phyloP scores from a whole-genome alignment of 2,329 filamentous ascomycete genomes.

The Cladosporium sp. region DNA sequence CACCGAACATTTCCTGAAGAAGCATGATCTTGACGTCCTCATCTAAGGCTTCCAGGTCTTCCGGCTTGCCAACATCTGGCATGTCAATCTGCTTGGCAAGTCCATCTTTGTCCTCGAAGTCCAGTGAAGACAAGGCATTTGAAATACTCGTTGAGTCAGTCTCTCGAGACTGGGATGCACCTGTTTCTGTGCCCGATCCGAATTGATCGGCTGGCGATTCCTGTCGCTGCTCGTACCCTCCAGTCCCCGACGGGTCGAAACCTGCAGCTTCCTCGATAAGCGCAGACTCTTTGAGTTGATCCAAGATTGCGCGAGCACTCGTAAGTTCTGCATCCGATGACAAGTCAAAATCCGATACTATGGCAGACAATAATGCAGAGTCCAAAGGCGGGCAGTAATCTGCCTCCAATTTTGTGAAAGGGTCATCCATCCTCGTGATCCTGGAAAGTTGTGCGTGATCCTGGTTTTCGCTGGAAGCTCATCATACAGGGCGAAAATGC shows the following conservation, averaged over 20 bases:
- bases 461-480: background rate
- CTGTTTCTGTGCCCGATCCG: constrained; percentile 35
- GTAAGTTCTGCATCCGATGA: constrained; percentile 47
- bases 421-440: constrained; percentile 24
- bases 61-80: constrained; percentile 15
- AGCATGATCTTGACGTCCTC: constrained; percentile 58
- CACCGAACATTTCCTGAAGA: constrained; percentile 67
- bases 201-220: constrained; percentile 17
- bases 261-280: constrained; percentile 63
- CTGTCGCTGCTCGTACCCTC: constrained; percentile 36
- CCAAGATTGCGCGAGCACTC: constrained; percentile 55
- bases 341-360: constrained; percentile 69
- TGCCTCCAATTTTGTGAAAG: constrained; percentile 44
- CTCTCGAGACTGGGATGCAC: constrained; percentile 39
- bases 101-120: constrained; percentile 17
- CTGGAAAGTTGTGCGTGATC: background rate
- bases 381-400: constrained; percentile 73
- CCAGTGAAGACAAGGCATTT: constrained; percentile 39
- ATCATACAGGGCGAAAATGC: background rate
- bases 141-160: constrained; percentile 48
- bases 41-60: constrained; percentile 41
- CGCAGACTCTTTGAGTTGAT: constrained; percentile 61
- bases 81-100: background rate
- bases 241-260: constrained; percentile 73
- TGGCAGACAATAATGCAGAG: constrained; percentile 69